A percentile compares a stretch with the other conserved stretches of the same genome.
These are phyloP conservation scores for Arachnomyces sp. DNA, from an alignment of 2,329 filamentous ascomycete genomes.

Conservation along the genomic window DNA sequence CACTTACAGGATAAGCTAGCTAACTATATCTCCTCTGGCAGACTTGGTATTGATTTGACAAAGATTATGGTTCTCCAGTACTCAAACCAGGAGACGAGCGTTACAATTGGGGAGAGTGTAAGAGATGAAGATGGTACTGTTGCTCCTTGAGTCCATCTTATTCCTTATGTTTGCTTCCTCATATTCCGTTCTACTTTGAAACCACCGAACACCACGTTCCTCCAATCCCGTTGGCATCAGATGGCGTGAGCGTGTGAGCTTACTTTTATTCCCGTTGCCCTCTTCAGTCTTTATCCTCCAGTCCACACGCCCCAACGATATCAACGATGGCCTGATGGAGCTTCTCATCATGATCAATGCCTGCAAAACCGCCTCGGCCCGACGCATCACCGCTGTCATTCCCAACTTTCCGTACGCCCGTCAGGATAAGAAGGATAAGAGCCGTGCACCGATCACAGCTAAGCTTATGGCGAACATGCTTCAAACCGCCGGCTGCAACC, in stretches of 20 bases:
- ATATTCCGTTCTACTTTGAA: no score
- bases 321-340: constrained; percentile 98
- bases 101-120: constrained; percentile 92
- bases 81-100: constrained; percentile 55
- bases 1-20: constrained; percentile 5
- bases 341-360: constrained; percentile 97
- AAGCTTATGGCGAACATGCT: constrained; percentile 97
- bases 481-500: constrained; percentile 85
- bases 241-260: neutral
- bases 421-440: constrained; percentile 97
- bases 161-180: constrained; percentile 8
- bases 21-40: constrained; percentile 22
- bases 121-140: constrained; percentile 80
- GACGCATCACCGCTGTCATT: constrained; percentile 89
- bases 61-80: constrained; percentile 63
- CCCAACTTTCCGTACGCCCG: constrained; percentile 95
- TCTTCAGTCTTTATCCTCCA: constrained; percentile 81
- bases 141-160: constrained; percentile 6
- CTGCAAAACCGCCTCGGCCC: constrained; percentile 75
- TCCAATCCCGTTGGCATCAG: no score
- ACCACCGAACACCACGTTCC: no score
- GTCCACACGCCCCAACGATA: constrained; percentile 88
- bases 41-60: constrained; percentile 59
- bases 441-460: constrained; percentile 89
- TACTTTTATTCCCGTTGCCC: constrained; percentile 3